These are phyloP conservation scores for Suillus subaureus DNA, from an alignment of 768 basidiomycete species.

Conservation along the genomic window DNA sequence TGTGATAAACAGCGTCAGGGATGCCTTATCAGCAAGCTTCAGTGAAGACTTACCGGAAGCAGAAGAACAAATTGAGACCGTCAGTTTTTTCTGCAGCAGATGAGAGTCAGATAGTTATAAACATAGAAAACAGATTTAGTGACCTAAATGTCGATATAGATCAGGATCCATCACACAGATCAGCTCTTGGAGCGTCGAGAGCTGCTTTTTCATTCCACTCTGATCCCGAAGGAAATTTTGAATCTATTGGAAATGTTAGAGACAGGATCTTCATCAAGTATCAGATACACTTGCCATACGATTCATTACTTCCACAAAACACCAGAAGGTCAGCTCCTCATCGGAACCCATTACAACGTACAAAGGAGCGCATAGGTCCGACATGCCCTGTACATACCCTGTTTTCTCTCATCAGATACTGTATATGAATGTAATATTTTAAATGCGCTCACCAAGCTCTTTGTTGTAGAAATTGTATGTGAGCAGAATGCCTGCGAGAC, in stretches of 20 bases:
- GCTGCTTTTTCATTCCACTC: constrained; percentile 95
- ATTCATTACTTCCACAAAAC: constrained; percentile 93
- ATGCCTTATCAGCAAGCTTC: neutral
- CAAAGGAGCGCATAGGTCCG: constrained; percentile 90
- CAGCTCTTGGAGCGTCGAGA: constrained; percentile 86
- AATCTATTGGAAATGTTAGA: constrained; percentile 54
- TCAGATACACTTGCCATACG: constrained; percentile 70
- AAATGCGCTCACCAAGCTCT: constrained; percentile 66
- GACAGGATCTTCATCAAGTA: constrained; percentile 1
- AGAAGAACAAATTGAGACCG: constrained; percentile 94
- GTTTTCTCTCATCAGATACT: constrained; percentile 18
- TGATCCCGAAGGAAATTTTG: constrained; percentile 96
- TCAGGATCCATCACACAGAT: constrained; percentile 96
- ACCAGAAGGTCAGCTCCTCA: constrained; percentile 94
- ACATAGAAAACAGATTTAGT: neutral
- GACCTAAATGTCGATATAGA: constrained; percentile 87
- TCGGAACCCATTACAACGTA: constrained; percentile 91
- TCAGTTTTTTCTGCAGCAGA: constrained; percentile 74
- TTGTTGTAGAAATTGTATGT: constrained; percentile 92
- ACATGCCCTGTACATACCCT: constrained; percentile 99
- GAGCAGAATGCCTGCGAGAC: constrained; percentile 81
- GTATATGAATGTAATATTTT: neutral
- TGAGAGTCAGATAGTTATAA: constrained; percentile 3
- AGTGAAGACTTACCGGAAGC: constrained; percentile 73
- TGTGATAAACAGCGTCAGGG: constrained; percentile 28